Conservation (phyloP, 2,329 filamentous ascomycete genomes). For the Xylaria sp. region DNA sequence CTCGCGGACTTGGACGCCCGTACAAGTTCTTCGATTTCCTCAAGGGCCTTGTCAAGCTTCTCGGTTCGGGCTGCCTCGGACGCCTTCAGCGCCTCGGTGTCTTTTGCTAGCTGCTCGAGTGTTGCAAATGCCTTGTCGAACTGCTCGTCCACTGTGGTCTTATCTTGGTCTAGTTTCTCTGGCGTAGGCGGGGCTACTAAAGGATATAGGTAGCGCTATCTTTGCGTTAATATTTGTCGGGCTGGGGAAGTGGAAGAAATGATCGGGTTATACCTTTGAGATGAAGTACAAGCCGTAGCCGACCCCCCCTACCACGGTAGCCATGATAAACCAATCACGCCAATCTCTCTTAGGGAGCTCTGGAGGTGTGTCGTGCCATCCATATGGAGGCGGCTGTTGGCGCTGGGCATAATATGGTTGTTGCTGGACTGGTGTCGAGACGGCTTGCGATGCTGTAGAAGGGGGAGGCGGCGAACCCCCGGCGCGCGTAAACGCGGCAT, state of each 20-base stretch:
- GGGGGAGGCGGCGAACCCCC: slow-evolving; percentile 58
- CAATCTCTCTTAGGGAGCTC: slow-evolving; percentile 82
- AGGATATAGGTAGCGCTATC: slow-evolving; percentile 89
- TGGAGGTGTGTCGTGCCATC: slow-evolving; percentile 63
- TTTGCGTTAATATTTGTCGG: slow-evolving; percentile 16
- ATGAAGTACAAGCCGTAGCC: slow-evolving; percentile 88
- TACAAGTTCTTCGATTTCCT: slow-evolving; percentile 84
- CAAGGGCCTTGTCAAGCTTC: slow-evolving; percentile 78
- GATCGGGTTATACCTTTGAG: slow-evolving; percentile 67
- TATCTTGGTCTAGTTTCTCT: slow-evolving; percentile 92
- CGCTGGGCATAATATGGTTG: slow-evolving; percentile 54
- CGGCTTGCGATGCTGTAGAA: slow-evolving; percentile 50
- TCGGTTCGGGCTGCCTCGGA: slow-evolving; percentile 85
- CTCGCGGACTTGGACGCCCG: slow-evolving; percentile 81
- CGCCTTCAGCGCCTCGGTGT: slow-evolving; percentile 85
- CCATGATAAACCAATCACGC: slow-evolving; percentile 99
- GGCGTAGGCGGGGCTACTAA: slow-evolving; percentile 92
- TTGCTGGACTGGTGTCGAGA: slow-evolving; percentile 49
- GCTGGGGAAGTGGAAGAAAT: neutral
- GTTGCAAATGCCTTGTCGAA: slow-evolving; percentile 92
- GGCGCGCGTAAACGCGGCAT: slow-evolving; percentile 77
- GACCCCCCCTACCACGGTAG: slow-evolving; percentile 88
- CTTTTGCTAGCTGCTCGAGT: slow-evolving; percentile 88
- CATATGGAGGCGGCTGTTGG: slow-evolving; percentile 54
- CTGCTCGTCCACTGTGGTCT: slow-evolving; percentile 87